Conservation (phyloP, 495 filamentous ascomycete genomes). For the Trichodelitschia bisporula region DNA sequence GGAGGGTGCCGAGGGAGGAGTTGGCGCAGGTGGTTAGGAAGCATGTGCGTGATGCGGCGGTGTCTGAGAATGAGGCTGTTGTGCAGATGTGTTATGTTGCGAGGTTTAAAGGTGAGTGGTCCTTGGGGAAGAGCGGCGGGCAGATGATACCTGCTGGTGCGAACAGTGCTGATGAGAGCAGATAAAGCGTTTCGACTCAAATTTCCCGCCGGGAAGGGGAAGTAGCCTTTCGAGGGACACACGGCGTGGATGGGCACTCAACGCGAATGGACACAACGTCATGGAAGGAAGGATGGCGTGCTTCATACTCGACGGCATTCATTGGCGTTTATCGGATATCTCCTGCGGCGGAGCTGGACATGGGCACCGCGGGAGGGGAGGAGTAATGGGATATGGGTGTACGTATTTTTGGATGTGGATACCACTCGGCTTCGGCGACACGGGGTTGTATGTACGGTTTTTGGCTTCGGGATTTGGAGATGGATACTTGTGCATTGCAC, state of each 20-base stretch:
- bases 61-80: slow-evolving; percentile 71
- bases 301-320: too few species aligned
- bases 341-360: too few species aligned
- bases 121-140: not conserved
- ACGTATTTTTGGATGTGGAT: too few species aligned
- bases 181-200: slow-evolving; percentile 11
- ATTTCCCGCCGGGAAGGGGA: slow-evolving; percentile 4
- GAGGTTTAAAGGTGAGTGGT: slow-evolving; percentile 27
- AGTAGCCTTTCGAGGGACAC: not conserved
- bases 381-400: too few species aligned
- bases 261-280: too few species aligned
- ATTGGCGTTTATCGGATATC: too few species aligned
- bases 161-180: slow-evolving; percentile 3
- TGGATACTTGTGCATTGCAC: too few species aligned
- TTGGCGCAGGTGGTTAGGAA: slow-evolving; percentile 64
- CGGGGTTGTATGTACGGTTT: too few species aligned
- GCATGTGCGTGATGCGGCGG: slow-evolving; percentile 68
- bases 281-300: too few species aligned
- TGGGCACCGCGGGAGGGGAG: too few species aligned
- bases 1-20: slow-evolving; percentile 50
- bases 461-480: too few species aligned
- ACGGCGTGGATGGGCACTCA: slow-evolving; percentile 1
- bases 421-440: too few species aligned
- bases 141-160: not conserved
- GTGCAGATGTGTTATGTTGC: slow-evolving; percentile 74